Base-by-base conservation (phyloP, 805 yeast genomes). In the Pichia exigua region DNA sequence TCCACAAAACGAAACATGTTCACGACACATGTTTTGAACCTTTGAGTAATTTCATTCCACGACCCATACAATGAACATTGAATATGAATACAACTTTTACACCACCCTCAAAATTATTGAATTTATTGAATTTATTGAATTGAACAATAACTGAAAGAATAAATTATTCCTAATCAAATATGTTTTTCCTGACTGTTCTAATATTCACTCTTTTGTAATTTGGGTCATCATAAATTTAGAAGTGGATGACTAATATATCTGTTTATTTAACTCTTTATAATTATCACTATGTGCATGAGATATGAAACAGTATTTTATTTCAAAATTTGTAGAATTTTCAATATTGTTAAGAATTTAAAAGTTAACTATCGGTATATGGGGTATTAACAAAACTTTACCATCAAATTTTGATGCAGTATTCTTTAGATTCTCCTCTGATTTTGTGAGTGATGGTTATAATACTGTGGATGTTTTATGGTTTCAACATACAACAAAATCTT, bases 281-380 rank as follows among this genome's bases (percentile, higher is more conserved):
- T 58, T 60, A 40, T 57, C 61, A 8, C 44, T 22, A 38, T 60
- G 61, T 9, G 52, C 51, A 45, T 57, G 61, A 1, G 63, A 59
- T 7, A 60, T 42, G 12, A 60, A 47, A 22, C 57, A 60, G 20
- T 52, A 58, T 28, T 49, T 45, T 18, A 45, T 28, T 20, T 30
- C 30, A 2, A 22, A 11, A 11, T 26, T 6, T 21, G 22, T 8
- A 20, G n/a, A 6, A 22, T 12, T 2, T 28, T 18, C 22, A 2
- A 21, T 4, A 20, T 2, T 4, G 8, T 39, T 30, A 3, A 35
- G n/a, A 7, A 12, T n/a, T 15, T 46, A 39, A 26, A 60, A 58
- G 13, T 55, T 49, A 42, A 59, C 64, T 1, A 59, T 44, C 12
- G 54, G 22, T 1, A 60, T 43, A 8, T 44, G 38, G 1, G 58